Percentiles rank a stretch among this genome's conserved stretches.
Conservation (phyloP, 805 yeast species). For the Yamadazyma paraphyllophila region DNA sequence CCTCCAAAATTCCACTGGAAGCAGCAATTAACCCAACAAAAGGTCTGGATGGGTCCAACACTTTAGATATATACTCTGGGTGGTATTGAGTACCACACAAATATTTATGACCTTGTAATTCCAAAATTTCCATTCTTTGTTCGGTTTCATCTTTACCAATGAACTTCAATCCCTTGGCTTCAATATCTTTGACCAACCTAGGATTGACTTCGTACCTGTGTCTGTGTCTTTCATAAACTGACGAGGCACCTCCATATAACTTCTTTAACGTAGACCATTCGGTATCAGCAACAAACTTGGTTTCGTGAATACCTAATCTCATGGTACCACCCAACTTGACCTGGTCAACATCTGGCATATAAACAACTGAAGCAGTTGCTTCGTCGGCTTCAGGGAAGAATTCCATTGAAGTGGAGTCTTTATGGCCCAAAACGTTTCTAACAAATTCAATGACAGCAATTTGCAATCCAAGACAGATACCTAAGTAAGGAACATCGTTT, state of each 20-base stretch:
- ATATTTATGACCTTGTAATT: conserved; percentile 83
- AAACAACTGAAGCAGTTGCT: conserved; percentile 74
- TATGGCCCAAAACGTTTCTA: conserved; percentile 70
- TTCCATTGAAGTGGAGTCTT: conserved; percentile 77
- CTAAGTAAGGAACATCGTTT: conserved; percentile 88
- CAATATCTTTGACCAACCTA: conserved; percentile 64
- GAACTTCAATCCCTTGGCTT: conserved; percentile 75
- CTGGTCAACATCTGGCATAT: conserved; percentile 98
- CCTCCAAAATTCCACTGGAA: conserved; percentile 75
- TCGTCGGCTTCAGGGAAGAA: conserved; percentile 64
- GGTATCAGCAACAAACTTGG: conserved; percentile 68
- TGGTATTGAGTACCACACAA: conserved; percentile 96
- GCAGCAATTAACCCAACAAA: conserved; percentile 97
- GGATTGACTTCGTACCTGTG: conserved; percentile 98
- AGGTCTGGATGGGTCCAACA: conserved; percentile 94
- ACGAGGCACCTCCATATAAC: conserved; percentile 69
- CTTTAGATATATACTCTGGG: conserved; percentile 96
- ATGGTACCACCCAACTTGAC: conserved; percentile 96
- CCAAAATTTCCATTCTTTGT: conserved; percentile 92
- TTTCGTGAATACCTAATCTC: conserved; percentile 95
- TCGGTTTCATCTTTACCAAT: conserved; percentile 92
- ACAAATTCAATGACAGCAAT: conserved; percentile 93
- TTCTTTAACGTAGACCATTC: conserved; percentile 70
- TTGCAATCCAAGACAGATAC: conserved; percentile 97
- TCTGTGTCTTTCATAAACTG: conserved; percentile 91